Conservation (phyloP, 345 rosid genomes). For the Acer negundo region DNA sequence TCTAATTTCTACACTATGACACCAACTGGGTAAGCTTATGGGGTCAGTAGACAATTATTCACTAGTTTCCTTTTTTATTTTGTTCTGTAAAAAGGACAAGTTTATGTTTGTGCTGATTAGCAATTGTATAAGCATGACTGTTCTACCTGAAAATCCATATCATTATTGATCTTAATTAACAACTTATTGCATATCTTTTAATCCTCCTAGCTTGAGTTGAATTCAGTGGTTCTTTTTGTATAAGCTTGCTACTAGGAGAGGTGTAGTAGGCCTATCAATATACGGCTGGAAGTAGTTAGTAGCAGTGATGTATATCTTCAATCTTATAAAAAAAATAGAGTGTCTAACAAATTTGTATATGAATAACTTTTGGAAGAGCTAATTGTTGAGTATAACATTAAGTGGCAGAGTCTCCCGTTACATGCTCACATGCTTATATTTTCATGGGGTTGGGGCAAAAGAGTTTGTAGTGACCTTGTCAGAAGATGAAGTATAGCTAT, state of each 20-base stretch:
- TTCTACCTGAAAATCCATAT: neutral
- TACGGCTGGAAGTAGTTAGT: neutral
- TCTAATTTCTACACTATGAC: neutral
- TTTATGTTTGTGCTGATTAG: neutral
- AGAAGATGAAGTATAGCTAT: neutral
- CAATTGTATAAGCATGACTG: neutral
- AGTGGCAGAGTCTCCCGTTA: neutral
- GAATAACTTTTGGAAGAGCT: neutral
- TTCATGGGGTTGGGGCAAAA: neutral
- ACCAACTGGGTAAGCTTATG: neutral
- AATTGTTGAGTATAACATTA: neutral
- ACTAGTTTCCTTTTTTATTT: neutral
- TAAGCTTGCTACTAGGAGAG: neutral
- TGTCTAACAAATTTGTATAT: neutral
- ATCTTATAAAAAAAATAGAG: neutral
- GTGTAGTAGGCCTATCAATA: neutral
- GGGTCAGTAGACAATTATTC: neutral
- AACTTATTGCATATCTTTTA: neutral
- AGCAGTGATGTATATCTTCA: neutral
- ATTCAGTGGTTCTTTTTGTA: neutral
- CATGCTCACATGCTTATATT: neutral
- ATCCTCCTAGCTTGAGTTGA: slow-evolving; percentile 1
- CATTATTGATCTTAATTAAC: neutral
- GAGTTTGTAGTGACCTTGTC: slow-evolving; percentile 9
- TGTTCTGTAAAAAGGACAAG: neutral